Percentiles rank a stretch among this genome's conserved stretches.
Conservation (phyloP, 140 eudicot species). For the Anethum foeniculum region DNA sequence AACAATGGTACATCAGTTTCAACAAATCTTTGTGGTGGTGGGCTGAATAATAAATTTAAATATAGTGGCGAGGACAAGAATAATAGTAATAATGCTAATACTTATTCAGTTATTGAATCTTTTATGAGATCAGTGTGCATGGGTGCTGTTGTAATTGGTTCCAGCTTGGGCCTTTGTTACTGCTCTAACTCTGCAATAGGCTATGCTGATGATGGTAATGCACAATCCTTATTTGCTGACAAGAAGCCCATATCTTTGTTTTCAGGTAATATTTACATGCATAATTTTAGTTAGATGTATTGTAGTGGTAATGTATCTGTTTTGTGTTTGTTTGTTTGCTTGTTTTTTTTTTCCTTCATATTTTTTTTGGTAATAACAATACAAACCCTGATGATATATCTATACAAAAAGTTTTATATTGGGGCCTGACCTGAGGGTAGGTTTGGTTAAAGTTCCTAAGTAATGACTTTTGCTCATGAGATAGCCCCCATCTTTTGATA, state of each 20-base stretch:
- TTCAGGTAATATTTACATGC: slow-evolving; percentile 24
- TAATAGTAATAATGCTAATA: background rate
- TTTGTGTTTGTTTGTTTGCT: background rate
- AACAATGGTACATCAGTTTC: background rate
- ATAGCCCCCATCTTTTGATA: background rate
- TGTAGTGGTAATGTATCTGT: background rate
- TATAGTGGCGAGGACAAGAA: background rate
- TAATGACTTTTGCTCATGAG: too few species aligned
- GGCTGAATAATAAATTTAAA: background rate
- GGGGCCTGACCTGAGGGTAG: background rate
- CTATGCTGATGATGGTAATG: slow-evolving; percentile 27
- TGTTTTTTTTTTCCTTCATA: background rate
- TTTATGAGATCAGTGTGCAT: background rate
- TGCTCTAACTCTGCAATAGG: slow-evolving; percentile 12
- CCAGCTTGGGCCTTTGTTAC: slow-evolving; percentile 40
- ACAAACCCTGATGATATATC: background rate
- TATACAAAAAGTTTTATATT: background rate
- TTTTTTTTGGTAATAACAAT: too few species aligned
- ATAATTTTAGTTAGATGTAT: background rate
- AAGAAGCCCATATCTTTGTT: slow-evolving; percentile 37
- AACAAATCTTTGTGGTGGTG: background rate
- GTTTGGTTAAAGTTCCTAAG: background rate
- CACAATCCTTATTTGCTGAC: slow-evolving; percentile 15
- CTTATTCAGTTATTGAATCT: background rate
- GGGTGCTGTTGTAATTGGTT: slow-evolving; percentile 27